Evolutionary conservation across 441 rosid species (phyloP).

Genomic region (Bocquillonia castaneifolia): DNA sequence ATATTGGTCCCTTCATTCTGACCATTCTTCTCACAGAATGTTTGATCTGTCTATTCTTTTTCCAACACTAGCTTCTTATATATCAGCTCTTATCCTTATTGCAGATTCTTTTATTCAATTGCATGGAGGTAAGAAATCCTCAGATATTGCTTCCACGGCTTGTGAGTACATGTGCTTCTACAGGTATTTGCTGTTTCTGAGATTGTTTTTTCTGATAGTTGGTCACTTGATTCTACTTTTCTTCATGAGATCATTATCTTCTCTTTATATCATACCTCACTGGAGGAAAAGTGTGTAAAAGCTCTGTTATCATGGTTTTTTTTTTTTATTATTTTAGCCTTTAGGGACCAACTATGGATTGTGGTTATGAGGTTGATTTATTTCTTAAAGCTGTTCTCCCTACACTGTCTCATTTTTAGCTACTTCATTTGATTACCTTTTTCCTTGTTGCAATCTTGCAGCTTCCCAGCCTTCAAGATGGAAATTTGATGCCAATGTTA

Average conservation of each 20-base stretch:
- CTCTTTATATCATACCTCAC: background rate
- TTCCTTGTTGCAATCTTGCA: background rate
- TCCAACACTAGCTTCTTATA: conserved; percentile 4
- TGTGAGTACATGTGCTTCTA: conserved; percentile 57
- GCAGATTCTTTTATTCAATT: conserved; percentile 62
- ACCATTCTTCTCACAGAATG: background rate
- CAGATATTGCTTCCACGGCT: conserved; percentile 66
- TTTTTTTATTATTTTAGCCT: background rate
- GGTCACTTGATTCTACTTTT: background rate
- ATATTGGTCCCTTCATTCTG: background rate
- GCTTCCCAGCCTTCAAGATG: background rate
- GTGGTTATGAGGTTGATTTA: background rate
- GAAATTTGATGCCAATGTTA: background rate
- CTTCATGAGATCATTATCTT: background rate
- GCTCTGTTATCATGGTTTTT: background rate
- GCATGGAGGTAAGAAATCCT: conserved; percentile 88
- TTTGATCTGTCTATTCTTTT: background rate
- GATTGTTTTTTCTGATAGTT: background rate
- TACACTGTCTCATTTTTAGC: background rate
- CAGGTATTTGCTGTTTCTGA: conserved; percentile 43
- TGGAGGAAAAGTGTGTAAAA: background rate
- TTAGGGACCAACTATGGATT: no score
- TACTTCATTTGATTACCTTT: background rate
- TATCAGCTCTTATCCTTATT: conserved; percentile 13
- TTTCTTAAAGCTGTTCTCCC: background rate